phyloP scores from a whole-genome alignment of 805 yeast genomes.

The Pichia phayaonensis region DNA sequence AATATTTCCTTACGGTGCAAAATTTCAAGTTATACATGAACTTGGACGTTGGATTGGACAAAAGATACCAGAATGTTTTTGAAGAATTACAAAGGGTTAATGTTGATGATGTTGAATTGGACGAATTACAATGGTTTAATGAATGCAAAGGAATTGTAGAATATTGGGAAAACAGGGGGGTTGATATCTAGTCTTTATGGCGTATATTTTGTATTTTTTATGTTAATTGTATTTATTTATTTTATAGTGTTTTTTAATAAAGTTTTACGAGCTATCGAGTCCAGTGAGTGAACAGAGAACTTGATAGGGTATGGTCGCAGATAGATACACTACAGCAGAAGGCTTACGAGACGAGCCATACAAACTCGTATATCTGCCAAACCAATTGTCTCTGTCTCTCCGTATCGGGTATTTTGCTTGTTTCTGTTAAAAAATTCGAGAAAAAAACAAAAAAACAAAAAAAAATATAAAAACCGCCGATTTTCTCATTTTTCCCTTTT shows the following conservation, averaged over 20 bases:
- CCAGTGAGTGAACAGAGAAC: too few species aligned
- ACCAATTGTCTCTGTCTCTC: too few species aligned
- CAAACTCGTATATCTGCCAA: too few species aligned
- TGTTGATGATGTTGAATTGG: conserved; percentile 30
- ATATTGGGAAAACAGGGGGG: conserved; percentile 12
- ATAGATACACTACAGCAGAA: too few species aligned
- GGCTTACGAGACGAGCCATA: too few species aligned
- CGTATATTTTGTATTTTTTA: not conserved
- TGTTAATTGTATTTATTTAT: not conserved
- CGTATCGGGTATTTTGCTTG: too few species aligned
- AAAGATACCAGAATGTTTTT: conserved; percentile 29
- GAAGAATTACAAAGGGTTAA: conserved; percentile 28
- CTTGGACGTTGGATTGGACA: conserved; percentile 35
- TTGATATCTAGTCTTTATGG: conserved; percentile 3
- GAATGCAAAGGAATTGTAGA: conserved; percentile 13
- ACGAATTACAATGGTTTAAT: conserved; percentile 30
- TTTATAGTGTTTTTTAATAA: not conserved
- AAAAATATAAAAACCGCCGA: not conserved
- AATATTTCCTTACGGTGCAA: conserved; percentile 36
- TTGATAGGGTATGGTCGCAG: too few species aligned
- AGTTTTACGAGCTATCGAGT: not conserved
- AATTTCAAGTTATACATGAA: conserved; percentile 36
- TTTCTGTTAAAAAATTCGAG: too few species aligned
- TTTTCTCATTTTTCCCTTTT: not conserved
- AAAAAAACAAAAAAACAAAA: not conserved